Conservation (phyloP, 2,329 filamentous ascomycete genomes). For the Apiospora pterosperma region DNA sequence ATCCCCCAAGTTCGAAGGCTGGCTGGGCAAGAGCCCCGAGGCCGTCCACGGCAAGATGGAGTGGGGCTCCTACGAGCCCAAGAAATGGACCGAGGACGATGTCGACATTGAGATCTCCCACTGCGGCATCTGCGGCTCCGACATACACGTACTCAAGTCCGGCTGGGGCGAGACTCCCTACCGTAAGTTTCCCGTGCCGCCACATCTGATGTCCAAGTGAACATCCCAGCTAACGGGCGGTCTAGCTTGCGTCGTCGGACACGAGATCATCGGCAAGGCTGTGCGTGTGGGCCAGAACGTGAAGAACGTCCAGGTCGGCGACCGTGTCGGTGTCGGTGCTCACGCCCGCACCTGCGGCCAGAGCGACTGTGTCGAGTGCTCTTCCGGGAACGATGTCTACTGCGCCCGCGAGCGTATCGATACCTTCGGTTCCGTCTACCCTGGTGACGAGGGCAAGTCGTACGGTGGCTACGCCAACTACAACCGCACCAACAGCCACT, state of each 20-base stretch:
- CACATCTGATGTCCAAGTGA: too few relatives aligned
- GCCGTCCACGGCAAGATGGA: constrained; percentile 45
- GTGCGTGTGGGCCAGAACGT: constrained; percentile 35
- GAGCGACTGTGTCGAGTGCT: constrained; percentile 18
- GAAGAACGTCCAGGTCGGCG: constrained; percentile 27
- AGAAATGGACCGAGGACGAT: constrained; percentile 59
- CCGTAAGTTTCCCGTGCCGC: neutral
- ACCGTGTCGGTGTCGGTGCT: constrained; percentile 36
- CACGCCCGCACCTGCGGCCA: constrained; percentile 40
- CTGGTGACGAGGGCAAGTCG: constrained; percentile 43
- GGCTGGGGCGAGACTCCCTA: constrained; percentile 12
- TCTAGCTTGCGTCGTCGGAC: constrained; percentile 31
- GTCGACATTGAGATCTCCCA: constrained; percentile 61
- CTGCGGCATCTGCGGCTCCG: constrained; percentile 61
- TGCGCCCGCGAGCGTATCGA: constrained; percentile 24
- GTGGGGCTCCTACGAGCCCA: constrained; percentile 54
- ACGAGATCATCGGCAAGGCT: constrained; percentile 45
- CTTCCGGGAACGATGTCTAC: constrained; percentile 14
- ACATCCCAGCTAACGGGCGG: neutral
- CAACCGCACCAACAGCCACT: constrained; percentile 26
- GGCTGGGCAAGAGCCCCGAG: constrained; percentile 37
- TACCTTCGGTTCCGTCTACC: constrained; percentile 42
- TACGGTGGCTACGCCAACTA: constrained; percentile 45
- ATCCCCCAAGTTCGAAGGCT: constrained; percentile 42
- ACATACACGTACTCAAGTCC: constrained; percentile 16